Base-by-base conservation (phyloP, 768 basidiomycete species). In the Trametes meyenii region DNA sequence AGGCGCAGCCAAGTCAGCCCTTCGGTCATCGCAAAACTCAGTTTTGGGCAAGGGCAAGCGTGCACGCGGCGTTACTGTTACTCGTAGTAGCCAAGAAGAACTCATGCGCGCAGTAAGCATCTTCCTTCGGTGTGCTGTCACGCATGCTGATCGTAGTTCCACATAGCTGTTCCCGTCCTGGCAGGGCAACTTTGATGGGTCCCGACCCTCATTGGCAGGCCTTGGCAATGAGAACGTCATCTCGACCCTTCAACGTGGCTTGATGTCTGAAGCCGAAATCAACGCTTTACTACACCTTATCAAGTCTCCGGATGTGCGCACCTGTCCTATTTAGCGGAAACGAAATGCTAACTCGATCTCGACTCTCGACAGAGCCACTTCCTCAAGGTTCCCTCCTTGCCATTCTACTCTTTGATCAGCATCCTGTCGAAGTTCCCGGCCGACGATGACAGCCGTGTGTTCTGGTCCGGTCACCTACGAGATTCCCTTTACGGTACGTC, bases 41-140 rank as follows among this genome's bases (percentile, higher is more conserved):
- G 89, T 94, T 16, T 81, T 94, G 13, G 92, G 92, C 36, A 82
- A 80, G 62, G 92, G 92, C 40, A 85, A 84, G 64, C 80, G 92
- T 45, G 90, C 92, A 7, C 82, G 92, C 11, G 90, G 90, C 24
- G 92, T 94, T 36, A 94, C 92, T 12, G 81, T 94, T 45, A 94
- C 92, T 3, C 79, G 88, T 59, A 90, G 88, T 64, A 83, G 83
- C 17, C 90, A 93, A 70, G 87, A 86, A 66, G 92, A 93, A 67
- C 78, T 94, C 26, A 92, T 93, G 92, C 76, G 81, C 58, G 87
- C 91, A 65, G 90, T 92, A 69, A 36, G 85, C 75, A 59, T 51
- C 5, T 10, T n/a, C 12, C 23, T 35, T 3, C 19, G 5, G 8
- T 24, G 7, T 26, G 10, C 7, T 46, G 17, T 35, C 26, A 0